phyloP scores from a whole-genome alignment of 108 stramenopile species.

The Cyclotella cryptica region DNA sequence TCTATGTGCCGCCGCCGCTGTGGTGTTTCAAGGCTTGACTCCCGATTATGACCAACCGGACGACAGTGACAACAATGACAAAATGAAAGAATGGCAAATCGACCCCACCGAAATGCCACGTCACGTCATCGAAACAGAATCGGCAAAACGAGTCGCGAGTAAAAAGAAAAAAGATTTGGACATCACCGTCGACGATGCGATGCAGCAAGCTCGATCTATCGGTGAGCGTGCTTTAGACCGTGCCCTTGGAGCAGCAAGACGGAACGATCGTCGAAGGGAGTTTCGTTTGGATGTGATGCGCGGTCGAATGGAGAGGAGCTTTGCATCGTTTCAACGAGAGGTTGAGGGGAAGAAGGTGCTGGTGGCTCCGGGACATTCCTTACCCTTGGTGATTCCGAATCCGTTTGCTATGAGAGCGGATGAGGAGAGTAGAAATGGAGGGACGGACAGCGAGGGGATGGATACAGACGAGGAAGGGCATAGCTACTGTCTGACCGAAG shows the following conservation, averaged over 20 bases:
- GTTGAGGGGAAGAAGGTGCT: not conserved
- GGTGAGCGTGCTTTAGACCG: constrained; percentile 63
- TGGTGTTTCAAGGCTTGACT: constrained; percentile 66
- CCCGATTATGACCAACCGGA: constrained; percentile 40
- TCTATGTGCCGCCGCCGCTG: constrained; percentile 70
- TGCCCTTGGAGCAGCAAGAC: constrained; percentile 57
- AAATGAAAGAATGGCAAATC: constrained; percentile 21
- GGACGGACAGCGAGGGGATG: constrained; percentile 14
- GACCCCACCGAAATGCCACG: constrained; percentile 67
- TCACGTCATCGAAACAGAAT: constrained; percentile 38
- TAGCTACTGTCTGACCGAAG: not conserved
- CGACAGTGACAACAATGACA: not conserved
- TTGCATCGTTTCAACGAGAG: constrained; percentile 11
- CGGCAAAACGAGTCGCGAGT: not conserved
- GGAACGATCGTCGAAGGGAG: constrained; percentile 57
- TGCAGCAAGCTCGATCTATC: constrained; percentile 65
- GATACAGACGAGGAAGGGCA: constrained; percentile 1
- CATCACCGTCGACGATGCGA: constrained; percentile 27
- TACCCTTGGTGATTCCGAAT: constrained; percentile 37
- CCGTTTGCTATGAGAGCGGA: constrained; percentile 13
- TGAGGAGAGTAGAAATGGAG: not conserved
- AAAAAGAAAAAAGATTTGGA: constrained; percentile 8
- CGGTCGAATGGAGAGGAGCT: constrained; percentile 12
- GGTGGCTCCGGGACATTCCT: constrained; percentile 29
- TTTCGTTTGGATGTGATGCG: constrained; percentile 63